These are phyloP conservation scores for Astragalus membranaceus DNA, from an alignment of 306 rosid genomes.

Conservation along the genomic window DNA sequence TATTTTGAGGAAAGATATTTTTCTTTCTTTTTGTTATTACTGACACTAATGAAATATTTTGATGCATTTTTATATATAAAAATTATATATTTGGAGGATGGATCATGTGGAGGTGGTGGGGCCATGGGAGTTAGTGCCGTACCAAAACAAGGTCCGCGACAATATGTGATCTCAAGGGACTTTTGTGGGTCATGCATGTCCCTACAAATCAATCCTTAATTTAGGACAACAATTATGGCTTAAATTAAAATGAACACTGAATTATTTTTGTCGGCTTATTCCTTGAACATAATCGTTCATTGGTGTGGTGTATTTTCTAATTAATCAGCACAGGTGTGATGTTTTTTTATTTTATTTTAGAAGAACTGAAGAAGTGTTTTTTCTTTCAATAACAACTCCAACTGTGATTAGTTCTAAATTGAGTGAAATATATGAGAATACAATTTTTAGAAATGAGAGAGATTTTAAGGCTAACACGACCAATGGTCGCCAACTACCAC, in stretches of 20 bases:
- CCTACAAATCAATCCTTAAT: constrained; percentile 32
- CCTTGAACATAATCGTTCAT: background rate
- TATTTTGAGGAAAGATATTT: background rate
- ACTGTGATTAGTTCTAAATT: no score
- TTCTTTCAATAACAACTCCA: no score
- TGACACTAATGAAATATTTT: background rate
- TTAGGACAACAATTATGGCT: constrained; percentile 15
- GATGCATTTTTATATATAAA: no score
- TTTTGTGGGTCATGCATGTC: constrained; percentile 29
- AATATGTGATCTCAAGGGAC: constrained; percentile 26
- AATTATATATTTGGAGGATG: constrained; percentile 12
- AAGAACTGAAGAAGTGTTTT: no score
- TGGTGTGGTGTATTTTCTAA: no score
- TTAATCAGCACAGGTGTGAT: background rate
- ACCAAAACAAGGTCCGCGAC: constrained; percentile 22
- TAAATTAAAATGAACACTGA: background rate
- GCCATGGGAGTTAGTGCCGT: background rate
- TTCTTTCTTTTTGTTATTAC: background rate
- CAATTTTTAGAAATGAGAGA: no score
- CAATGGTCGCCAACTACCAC: no score
- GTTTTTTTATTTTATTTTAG: no score
- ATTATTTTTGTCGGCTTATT: background rate
- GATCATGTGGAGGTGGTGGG: constrained; percentile 27
- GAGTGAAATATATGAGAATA: no score
- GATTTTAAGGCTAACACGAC: no score